Evolutionary conservation across 1,284 basidiomycete species (phyloP).

Genomic region (Lentinula novae-zelandiae): DNA sequence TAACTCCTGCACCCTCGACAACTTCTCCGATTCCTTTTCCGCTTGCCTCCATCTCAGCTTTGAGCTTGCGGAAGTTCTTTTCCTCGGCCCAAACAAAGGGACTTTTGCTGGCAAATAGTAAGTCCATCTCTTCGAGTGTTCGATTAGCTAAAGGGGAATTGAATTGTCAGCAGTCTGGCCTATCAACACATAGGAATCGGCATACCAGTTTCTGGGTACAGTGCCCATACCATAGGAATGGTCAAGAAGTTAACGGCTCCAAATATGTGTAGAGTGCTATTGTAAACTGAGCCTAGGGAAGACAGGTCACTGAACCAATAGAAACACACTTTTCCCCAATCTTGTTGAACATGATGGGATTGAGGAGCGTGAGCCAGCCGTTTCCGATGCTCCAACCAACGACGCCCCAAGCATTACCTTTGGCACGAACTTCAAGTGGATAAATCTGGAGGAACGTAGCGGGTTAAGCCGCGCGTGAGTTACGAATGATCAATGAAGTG

Average conservation of each 20-base stretch:
- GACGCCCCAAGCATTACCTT: constrained; percentile 52
- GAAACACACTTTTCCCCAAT: constrained; percentile 28
- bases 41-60: constrained; percentile 14
- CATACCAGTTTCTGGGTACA: constrained; percentile 38
- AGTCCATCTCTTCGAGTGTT: constrained; percentile 50
- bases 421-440: constrained; percentile 59
- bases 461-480: neutral
- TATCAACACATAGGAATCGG: neutral
- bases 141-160: constrained; percentile 34
- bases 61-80: constrained; percentile 25
- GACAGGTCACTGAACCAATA: neutral
- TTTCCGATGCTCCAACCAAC: constrained; percentile 52
- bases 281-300: constrained; percentile 8
- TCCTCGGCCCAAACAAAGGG: constrained; percentile 47
- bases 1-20: neutral
- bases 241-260: constrained; percentile 43
- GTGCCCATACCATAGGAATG: constrained; percentile 46
- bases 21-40: constrained; percentile 12
- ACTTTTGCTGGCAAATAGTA: constrained; percentile 42
- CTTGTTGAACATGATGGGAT: constrained; percentile 34
- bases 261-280: constrained; percentile 40
- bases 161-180: neutral
- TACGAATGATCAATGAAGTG: neutral
- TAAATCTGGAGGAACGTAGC: constrained; percentile 36
- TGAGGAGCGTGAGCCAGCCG: constrained; percentile 33